These are phyloP conservation scores for Vachellia pachyceras DNA, from an alignment of 306 rosid genomes.

Conservation along the genomic window DNA sequence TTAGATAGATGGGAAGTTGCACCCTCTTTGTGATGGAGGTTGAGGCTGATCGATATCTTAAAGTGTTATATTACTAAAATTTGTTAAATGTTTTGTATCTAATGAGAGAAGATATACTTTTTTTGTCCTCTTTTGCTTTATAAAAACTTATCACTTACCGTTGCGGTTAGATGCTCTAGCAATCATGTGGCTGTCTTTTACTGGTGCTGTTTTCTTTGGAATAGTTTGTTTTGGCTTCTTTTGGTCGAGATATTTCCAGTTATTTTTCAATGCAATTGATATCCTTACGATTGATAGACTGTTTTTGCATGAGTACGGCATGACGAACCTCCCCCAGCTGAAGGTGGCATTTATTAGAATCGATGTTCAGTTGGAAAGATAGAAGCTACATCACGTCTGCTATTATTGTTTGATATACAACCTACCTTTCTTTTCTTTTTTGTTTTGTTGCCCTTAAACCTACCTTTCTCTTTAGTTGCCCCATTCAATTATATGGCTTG, in stretches of 20 bases:
- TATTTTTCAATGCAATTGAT: neutral
- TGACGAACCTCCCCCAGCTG: conserved; percentile 4
- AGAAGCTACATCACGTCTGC: neutral
- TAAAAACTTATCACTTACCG: neutral
- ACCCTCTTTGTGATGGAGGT: conserved; percentile 9
- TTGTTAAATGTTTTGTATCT: conserved; percentile 30
- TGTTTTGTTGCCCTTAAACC: neutral
- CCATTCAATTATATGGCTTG: neutral
- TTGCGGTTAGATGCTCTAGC: neutral
- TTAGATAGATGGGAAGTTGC: conserved; percentile 32
- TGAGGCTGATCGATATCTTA: conserved; percentile 7
- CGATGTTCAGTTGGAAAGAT: neutral
- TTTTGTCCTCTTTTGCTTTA: neutral
- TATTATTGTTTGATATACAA: conserved; percentile 19
- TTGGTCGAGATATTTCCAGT: neutral
- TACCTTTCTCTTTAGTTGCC: neutral
- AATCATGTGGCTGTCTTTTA: neutral
- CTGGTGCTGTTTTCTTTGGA: neutral
- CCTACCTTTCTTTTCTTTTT: neutral
- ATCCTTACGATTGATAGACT: neutral
- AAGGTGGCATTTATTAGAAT: conserved; percentile 23
- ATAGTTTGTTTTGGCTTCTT: neutral
- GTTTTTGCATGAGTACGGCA: conserved; percentile 11
- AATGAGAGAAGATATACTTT: conserved; percentile 5
- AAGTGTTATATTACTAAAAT: neutral